These are phyloP conservation scores for Acidiella bohemica DNA, from an alignment of 495 filamentous ascomycete genomes.

Conservation along the genomic window DNA sequence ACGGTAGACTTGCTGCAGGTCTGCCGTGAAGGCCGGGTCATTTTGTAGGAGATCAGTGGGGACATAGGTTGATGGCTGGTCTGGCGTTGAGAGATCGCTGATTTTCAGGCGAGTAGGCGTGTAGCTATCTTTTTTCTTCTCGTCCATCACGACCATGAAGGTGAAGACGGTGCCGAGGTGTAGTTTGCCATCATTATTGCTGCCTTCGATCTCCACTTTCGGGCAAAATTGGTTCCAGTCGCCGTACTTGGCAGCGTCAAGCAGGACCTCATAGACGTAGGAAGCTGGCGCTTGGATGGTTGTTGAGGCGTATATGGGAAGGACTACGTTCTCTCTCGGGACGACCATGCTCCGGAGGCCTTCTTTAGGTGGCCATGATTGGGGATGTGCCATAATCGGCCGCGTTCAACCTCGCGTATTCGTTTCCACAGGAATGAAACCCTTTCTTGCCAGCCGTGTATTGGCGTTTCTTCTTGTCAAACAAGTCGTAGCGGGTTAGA, in stretches of 20 bases:
- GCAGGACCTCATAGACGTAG: neutral
- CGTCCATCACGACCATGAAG: constrained; percentile 13
- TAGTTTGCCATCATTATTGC: neutral
- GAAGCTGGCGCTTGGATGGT: neutral
- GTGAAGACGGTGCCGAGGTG: constrained; percentile 8
- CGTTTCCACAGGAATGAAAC: too few species aligned
- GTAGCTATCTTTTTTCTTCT: constrained; percentile 1
- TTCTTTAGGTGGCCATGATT: neutral
- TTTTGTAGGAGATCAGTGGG: neutral
- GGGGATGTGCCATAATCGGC: neutral
- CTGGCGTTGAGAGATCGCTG: constrained; percentile 9
- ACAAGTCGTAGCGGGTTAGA: too few species aligned
- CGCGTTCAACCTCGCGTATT: too few species aligned
- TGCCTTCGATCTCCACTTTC: neutral
- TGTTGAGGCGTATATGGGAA: neutral
- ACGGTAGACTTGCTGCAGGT: constrained; percentile 8
- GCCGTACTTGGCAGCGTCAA: neutral
- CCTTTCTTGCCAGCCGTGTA: too few species aligned
- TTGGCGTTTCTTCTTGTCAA: too few species aligned
- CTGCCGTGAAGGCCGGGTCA: constrained; percentile 2
- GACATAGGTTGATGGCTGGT: constrained; percentile 1
- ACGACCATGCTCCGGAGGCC: neutral
- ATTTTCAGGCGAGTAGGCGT: constrained; percentile 7
- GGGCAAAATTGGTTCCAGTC: neutral
- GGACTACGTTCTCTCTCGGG: neutral